Evolutionary conservation across 108 stramenopile species (phyloP).

Genomic region (Hondaea fermentalgiana): DNA sequence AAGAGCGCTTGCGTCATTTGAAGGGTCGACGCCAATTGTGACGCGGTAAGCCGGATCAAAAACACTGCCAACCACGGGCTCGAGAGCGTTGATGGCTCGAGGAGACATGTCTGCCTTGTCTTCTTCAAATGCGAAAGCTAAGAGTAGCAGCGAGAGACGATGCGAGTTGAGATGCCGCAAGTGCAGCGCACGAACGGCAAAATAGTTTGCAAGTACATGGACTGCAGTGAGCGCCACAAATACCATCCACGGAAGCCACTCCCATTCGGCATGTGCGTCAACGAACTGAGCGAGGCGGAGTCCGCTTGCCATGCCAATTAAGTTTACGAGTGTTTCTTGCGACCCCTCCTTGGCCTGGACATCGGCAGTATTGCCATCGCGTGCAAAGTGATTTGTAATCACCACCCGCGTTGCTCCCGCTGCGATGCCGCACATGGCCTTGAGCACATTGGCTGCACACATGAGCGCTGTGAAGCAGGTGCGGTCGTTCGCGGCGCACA

Average conservation of each 20-base stretch:
- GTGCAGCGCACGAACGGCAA: slow-evolving; percentile 63
- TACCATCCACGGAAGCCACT: slow-evolving; percentile 51
- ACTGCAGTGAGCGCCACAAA: slow-evolving; percentile 67
- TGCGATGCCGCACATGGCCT: slow-evolving; percentile 58
- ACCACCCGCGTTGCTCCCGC: slow-evolving; percentile 59
- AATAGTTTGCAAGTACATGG: slow-evolving; percentile 85
- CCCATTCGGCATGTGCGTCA: neutral
- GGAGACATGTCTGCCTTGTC: too few relatives aligned
- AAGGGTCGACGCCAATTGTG: too few relatives aligned
- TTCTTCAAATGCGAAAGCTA: too few relatives aligned
- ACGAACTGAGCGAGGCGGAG: slow-evolving; percentile 48
- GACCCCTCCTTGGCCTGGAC: slow-evolving; percentile 84
- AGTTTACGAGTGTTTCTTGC: slow-evolving; percentile 84
- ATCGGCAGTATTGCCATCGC: slow-evolving; percentile 82
- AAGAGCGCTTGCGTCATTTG: too few relatives aligned
- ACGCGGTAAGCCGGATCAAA: too few relatives aligned
- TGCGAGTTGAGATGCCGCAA: slow-evolving; percentile 63
- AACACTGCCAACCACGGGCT: too few relatives aligned
- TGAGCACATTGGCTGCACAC: slow-evolving; percentile 75
- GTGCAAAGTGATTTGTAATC: slow-evolving; percentile 74
- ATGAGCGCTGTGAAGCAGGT: slow-evolving; percentile 21
- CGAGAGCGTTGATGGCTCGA: too few relatives aligned
- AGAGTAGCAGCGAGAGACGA: neutral
- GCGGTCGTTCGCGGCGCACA: neutral
- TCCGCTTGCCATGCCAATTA: slow-evolving; percentile 76